These are phyloP conservation scores for Sugiyamaella paludigena DNA, from an alignment of 1,139 yeast genomes.

Conservation along the genomic window DNA sequence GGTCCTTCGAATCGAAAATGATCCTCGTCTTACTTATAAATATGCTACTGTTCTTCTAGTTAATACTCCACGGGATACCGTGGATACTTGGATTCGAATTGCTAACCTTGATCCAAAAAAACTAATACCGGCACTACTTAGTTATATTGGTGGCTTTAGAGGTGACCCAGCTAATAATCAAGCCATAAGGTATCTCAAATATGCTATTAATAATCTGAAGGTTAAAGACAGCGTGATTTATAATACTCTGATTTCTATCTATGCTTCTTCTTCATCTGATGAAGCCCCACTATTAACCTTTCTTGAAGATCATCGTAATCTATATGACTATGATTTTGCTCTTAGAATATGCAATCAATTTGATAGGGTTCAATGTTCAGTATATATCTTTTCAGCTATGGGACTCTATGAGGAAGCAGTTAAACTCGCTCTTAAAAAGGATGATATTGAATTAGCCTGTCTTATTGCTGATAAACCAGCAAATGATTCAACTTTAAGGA, in stretches of 20 bases:
- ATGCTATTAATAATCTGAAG: constrained; percentile 54
- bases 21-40: constrained; percentile 55
- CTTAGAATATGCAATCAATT: constrained; percentile 68
- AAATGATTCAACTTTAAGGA: constrained; percentile 52
- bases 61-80: constrained; percentile 67
- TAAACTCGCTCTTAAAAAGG: constrained; percentile 61
- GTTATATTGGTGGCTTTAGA: constrained; percentile 47
- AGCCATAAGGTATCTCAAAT: constrained; percentile 62
- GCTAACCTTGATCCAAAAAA: constrained; percentile 53
- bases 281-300: constrained; percentile 50
- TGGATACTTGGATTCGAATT: constrained; percentile 74
- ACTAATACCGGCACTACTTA: constrained; percentile 71
- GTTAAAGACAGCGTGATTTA: constrained; percentile 54
- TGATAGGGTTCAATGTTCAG: constrained; percentile 61
- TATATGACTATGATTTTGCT: constrained; percentile 70
- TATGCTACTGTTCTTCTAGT: constrained; percentile 66
- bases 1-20: constrained; percentile 52
- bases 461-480: constrained; percentile 53
- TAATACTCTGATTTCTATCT: constrained; percentile 68
- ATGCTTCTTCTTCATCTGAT: constrained; percentile 55
- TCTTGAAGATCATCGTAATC: constrained; percentile 42
- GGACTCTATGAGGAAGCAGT: constrained; percentile 79
- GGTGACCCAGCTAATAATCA: constrained; percentile 46
- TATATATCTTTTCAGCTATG: constrained; percentile 65
- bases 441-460: constrained; percentile 60